Evolutionary conservation across 495 filamentous ascomycete genomes (phyloP), one percentile per base, ranked within the genome.

Genomic region (Bombardia bombarda): DNA sequence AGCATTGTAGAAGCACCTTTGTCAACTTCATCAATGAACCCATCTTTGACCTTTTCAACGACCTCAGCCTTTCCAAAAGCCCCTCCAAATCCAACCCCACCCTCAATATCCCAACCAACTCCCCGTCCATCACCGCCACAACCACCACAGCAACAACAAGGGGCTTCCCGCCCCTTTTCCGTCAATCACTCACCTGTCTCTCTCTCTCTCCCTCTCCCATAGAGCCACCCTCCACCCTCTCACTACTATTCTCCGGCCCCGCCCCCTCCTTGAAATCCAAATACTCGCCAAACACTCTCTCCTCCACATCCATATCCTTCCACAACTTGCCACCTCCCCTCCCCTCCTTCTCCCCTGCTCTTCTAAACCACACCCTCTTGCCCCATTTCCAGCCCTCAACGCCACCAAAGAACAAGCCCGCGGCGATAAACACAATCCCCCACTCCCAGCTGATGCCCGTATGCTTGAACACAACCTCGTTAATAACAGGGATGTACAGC

Each of bases 361-460:
- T 22, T 0, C 59, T 32, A 9, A 62, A 49, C 14, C 43, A 62
- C 0, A 58, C 50, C 1, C 83, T 63, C 63, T 87, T 87, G 2
- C 49, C 58, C 47, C 67, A 74, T 61, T 86, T 86, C 80, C 78
- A 86, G 16, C 61, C 62, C 62, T 83, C 83, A 30, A 83, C 66
- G 30, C 78, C 74, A 0, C 55, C 51, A 21, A 87, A 68, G 50
- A 82, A 86, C 12, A 83, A 50, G 24, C 75, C 57, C 2, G 73
- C 73, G 10, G 74, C 74, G 5, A 71, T 72, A 32, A 81, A 60
- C 0, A 76, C 78, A 16, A 82, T 55, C 6, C 68, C 77, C 84
- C 84, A 87, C 55, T 87, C 83, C 84, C 83, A 87, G 33, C 49
- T 67, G 32, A 89, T 86, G 4, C 72, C 73, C 3, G 65, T 71